phyloP scores from a whole-genome alignment of 2,329 filamentous ascomycete species.

The Cladophialophora chaetospira region DNA sequence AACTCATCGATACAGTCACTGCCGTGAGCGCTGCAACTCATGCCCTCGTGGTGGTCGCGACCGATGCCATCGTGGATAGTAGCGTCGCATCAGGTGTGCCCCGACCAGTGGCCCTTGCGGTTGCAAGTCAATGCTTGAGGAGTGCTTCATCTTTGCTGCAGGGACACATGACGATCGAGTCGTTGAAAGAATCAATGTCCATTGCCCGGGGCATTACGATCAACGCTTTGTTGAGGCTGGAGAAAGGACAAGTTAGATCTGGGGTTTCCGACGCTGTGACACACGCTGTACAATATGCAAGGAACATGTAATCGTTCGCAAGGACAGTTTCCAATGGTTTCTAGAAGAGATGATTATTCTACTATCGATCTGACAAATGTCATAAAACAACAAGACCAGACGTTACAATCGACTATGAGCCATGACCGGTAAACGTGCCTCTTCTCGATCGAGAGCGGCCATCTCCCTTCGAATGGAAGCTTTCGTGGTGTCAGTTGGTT shows the following conservation, averaged over 20 bases:
- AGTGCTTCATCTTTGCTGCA: slow-evolving; percentile 31
- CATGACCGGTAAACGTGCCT: neutral
- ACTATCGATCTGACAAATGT: too few relatives aligned
- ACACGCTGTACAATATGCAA: slow-evolving; percentile 5
- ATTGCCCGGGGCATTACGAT: slow-evolving; percentile 57
- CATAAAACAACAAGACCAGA: too few relatives aligned
- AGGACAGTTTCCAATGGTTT: too few relatives aligned
- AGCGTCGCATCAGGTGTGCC: slow-evolving; percentile 56
- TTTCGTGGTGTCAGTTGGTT: slow-evolving; percentile 48
- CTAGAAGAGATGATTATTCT: too few relatives aligned
- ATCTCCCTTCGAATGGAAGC: slow-evolving; percentile 44
- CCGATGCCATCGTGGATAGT: slow-evolving; percentile 54
- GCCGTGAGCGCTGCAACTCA: slow-evolving; percentile 50
- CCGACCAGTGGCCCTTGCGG: slow-evolving; percentile 48
- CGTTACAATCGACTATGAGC: neutral
- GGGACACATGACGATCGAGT: slow-evolving; percentile 35
- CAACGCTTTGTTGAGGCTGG: slow-evolving; percentile 51
- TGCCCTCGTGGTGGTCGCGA: slow-evolving; percentile 32
- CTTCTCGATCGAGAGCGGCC: slow-evolving; percentile 16
- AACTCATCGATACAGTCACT: slow-evolving; percentile 59
- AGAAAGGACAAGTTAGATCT: slow-evolving; percentile 39
- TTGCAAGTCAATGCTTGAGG: slow-evolving; percentile 52
- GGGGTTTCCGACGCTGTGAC: slow-evolving; percentile 11
- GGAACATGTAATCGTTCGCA: too few relatives aligned
- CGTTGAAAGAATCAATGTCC: slow-evolving; percentile 52